These are phyloP conservation scores for Phytophthora syringae DNA, from an alignment of 352 stramenopile species.

Conservation along the genomic window DNA sequence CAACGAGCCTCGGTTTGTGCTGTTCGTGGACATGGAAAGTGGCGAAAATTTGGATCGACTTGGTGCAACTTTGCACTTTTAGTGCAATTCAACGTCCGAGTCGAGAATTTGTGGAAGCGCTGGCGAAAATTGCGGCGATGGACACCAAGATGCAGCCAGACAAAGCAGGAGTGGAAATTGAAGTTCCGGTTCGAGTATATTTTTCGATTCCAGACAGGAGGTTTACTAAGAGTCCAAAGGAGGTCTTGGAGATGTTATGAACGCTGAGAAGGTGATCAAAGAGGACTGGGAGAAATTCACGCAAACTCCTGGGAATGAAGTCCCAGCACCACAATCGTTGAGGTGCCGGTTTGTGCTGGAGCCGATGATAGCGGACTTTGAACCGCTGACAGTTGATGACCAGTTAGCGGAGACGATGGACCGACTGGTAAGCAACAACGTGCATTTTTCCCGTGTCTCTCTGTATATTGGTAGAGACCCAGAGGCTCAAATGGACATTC, in stretches of 20 bases:
- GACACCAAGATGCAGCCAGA: too few relatives aligned
- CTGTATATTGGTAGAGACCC: not conserved
- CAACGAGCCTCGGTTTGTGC: too few relatives aligned
- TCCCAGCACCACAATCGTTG: not conserved
- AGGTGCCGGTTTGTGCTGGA: not conserved
- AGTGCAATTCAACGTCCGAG: too few relatives aligned
- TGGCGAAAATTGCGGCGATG: too few relatives aligned
- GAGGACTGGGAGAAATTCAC: not conserved
- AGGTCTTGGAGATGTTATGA: not conserved
- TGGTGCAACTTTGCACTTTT: too few relatives aligned
- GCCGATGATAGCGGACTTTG: not conserved
- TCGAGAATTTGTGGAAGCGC: too few relatives aligned
- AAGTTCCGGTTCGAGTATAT: not conserved
- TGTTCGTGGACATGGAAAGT: too few relatives aligned
- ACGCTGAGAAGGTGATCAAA: not conserved
- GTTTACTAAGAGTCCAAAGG: not conserved
- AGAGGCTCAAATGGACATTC: not conserved
- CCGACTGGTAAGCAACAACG: not conserved
- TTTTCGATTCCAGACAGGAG: not conserved
- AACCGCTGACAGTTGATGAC: not conserved
- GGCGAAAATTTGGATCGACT: too few relatives aligned
- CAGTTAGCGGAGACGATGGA: not conserved
- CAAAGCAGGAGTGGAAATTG: too few relatives aligned
- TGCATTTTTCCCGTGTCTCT: not conserved
- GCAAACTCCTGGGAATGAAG: not conserved